A percentile compares a stretch with the other conserved stretches of the same genome.
These are phyloP conservation scores for Venustampulla echinocandica DNA, from an alignment of 495 filamentous ascomycete genomes.

Conservation along the genomic window DNA sequence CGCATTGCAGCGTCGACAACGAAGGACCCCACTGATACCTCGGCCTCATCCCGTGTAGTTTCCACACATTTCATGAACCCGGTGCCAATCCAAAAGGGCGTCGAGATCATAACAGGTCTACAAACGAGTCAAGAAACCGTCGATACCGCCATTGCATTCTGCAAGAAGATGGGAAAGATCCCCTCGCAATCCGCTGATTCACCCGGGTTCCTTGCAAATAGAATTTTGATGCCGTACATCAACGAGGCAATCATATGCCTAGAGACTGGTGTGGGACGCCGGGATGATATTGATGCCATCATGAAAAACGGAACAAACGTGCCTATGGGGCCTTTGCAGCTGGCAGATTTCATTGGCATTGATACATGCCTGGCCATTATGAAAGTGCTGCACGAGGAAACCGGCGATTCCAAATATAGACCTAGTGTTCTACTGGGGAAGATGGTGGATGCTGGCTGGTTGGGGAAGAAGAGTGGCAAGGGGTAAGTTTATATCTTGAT, in stretches of 20 bases:
- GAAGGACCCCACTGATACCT: conserved; percentile 63
- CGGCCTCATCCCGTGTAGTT: conserved; percentile 78
- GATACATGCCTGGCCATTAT: conserved; percentile 97
- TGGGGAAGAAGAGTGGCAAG: conserved; percentile 95
- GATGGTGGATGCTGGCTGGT: conserved; percentile 97
- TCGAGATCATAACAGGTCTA: conserved; percentile 91
- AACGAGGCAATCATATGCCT: conserved; percentile 97
- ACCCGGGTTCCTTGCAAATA: conserved; percentile 91
- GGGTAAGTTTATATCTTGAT: conserved; percentile 48
- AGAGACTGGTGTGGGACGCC: conserved; percentile 80
- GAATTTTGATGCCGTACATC: conserved; percentile 98
- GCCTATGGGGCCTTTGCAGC: conserved; percentile 88
- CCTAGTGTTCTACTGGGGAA: conserved; percentile 76
- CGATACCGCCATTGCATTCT: conserved; percentile 76
- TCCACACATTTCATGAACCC: conserved; percentile 99
- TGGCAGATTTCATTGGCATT: conserved; percentile 96
- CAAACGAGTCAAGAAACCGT: conserved; percentile 81
- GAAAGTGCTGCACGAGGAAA: conserved; percentile 88
- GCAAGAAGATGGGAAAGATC: conserved; percentile 88
- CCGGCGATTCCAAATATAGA: conserved; percentile 90
- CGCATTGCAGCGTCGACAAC: conserved; percentile 84
- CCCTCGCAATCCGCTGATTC: conserved; percentile 77
- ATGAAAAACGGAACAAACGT: conserved; percentile 99
- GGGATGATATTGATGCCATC: conserved; percentile 88
- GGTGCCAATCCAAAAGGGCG: conserved; percentile 91